phyloP scores from a whole-genome alignment of 257 asterid species.

The Solanum pimpinellifolium region DNA sequence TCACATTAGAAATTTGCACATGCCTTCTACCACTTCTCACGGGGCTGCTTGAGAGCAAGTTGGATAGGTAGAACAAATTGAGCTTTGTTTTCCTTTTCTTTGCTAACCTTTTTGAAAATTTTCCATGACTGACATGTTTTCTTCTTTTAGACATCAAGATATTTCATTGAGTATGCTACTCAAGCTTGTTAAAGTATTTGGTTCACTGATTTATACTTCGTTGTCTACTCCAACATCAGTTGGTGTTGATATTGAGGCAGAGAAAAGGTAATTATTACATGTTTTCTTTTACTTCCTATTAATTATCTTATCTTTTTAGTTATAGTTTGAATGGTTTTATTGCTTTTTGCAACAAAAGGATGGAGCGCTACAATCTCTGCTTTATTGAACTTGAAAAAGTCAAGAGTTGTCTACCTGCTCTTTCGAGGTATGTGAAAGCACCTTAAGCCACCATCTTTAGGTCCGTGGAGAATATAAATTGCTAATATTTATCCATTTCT shows the following conservation, averaged over 20 bases:
- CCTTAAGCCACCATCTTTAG: neutral
- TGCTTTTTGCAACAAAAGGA: constrained; percentile 34
- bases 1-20: constrained; percentile 77
- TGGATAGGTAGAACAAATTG: constrained; percentile 52
- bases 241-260: constrained; percentile 97
- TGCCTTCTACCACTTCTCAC: constrained; percentile 76
- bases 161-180: constrained; percentile 76
- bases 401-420: constrained; percentile 51
- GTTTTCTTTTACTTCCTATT: neutral
- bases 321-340: neutral
- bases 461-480: neutral
- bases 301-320: neutral
- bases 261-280: constrained; percentile 53
- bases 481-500: neutral
- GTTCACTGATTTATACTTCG: constrained; percentile 76
- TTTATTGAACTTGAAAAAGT: constrained; percentile 90
- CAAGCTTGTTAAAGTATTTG: constrained; percentile 87
- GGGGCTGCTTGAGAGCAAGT: constrained; percentile 63
- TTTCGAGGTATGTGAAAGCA: constrained; percentile 44
- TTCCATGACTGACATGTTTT: neutral
- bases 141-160: constrained; percentile 63
- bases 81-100: neutral
- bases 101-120: neutral
- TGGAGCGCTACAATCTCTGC: constrained; percentile 88
- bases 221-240: constrained; percentile 79